Base-by-base conservation (phyloP, 345 rosid species). In the Eucalyptus tenuipes region DNA sequence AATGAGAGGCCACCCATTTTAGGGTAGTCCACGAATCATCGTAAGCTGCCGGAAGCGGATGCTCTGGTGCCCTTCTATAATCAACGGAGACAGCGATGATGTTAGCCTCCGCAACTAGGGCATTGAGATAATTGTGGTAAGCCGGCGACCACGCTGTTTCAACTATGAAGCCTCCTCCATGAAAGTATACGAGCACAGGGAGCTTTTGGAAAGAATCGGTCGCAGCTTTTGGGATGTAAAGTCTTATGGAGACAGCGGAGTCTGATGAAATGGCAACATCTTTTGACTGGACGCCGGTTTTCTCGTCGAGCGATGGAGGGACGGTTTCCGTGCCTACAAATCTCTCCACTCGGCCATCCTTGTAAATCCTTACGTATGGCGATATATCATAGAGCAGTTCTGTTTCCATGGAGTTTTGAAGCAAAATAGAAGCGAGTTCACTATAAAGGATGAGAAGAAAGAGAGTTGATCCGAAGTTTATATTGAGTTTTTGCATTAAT, bases 21-120 rank as follows among this genome's bases (percentile, higher is more conserved):
- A 94, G 91, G 5, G 92, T 92, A 3, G 81, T 90, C 95, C 93
- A 94, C 3, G 97, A 93, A 64, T 96, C 96, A 5, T 95, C 94
- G 27, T 94, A 93, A 0, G 92, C 93, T 13, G 82, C 53, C 1
- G 96, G 99, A 25, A 95, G 87, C 61, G 91, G 94, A 50, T 92
- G 91, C 88, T 97, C 98, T 7, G 96, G 98, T 33, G 95, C 97
- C 50, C 92, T 92, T 57, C 89, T 49, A 66, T 89, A 89, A 45
- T 89, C 88, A 42, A 89, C 79, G 75, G 86, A 71, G 81, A 89
- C 86, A 0, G 88, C 88, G 27, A 89, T 79, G 44, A 89, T 85
- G 66, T 89, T 86, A 17, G 90, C 85, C 86, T 49, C 64, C n/a
- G 88, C 14, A 59, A 79, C 90, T 37, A 89, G 52, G 42, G 52